These are phyloP conservation scores for Leccinum solheimii DNA, from an alignment of 1,284 basidiomycete species.

Conservation along the genomic window DNA sequence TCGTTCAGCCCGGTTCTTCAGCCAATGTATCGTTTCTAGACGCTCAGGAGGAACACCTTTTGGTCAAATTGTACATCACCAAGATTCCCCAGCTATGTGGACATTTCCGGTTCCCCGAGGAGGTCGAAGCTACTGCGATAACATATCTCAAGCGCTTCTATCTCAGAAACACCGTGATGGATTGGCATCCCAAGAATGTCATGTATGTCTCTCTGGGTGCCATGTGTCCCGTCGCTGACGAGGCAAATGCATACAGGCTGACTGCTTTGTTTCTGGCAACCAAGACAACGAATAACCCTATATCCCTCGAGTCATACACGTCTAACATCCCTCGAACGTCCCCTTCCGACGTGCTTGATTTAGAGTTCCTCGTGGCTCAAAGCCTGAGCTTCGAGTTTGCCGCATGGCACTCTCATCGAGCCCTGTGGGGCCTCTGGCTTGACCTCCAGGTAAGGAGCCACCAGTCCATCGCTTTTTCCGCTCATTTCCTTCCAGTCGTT, in stretches of 20 bases:
- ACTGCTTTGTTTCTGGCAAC: conserved; percentile 94
- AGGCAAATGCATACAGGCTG: conserved; percentile 57
- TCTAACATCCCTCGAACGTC: conserved; percentile 77
- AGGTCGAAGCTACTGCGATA: conserved; percentile 90
- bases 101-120: conserved; percentile 86
- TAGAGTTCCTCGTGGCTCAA: conserved; percentile 96
- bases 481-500: conserved; percentile 45
- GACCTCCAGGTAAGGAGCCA: conserved; percentile 75
- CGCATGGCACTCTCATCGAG: conserved; percentile 87
- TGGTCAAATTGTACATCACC: conserved; percentile 88
- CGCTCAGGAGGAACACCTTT: conserved; percentile 85
- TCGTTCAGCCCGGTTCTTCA: conserved; percentile 27
- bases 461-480: conserved; percentile 2
- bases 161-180: conserved; percentile 97
- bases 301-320: conserved; percentile 84
- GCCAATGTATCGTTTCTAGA: conserved; percentile 22
- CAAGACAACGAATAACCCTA: conserved; percentile 94
- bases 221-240: conserved; percentile 1
- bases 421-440: conserved; percentile 87
- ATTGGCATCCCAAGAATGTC: conserved; percentile 98
- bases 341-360: conserved; percentile 81
- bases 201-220: conserved; percentile 64
- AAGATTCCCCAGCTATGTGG: conserved; percentile 86
- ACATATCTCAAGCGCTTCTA: conserved; percentile 97
- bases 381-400: conserved; percentile 92